A percentile compares a stretch with the other conserved stretches of the same genome.
Evolutionary conservation across 2,329 filamentous ascomycete species (phyloP).

Genomic region (Colletotrichum brevisporum): DNA sequence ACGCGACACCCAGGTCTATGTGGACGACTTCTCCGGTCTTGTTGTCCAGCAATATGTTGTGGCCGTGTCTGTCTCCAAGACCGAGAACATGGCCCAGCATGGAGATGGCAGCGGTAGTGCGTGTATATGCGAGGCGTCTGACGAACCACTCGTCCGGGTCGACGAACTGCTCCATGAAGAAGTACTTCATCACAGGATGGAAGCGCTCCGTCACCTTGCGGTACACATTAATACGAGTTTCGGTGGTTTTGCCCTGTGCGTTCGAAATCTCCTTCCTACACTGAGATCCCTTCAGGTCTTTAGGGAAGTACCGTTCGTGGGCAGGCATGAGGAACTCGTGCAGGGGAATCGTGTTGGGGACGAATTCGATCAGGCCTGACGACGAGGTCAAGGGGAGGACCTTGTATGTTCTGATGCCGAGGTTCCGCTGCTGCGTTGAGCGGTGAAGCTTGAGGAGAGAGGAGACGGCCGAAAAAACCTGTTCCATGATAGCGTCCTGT

Average conservation of each 20-base stretch:
- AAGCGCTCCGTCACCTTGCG: constrained; percentile 85
- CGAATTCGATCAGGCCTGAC: constrained; percentile 96
- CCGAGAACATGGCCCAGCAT: constrained; percentile 95
- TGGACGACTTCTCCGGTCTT: constrained; percentile 94
- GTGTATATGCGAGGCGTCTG: constrained; percentile 89
- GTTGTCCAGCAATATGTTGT: constrained; percentile 95
- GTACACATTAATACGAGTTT: constrained; percentile 81
- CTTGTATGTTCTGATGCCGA: constrained; percentile 97
- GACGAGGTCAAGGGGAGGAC: constrained; percentile 89
- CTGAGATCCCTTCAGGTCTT: constrained; percentile 80
- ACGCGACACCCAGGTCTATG: constrained; percentile 96
- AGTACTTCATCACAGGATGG: constrained; percentile 94
- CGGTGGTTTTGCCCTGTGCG: constrained; percentile 78
- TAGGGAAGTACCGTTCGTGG: constrained; percentile 88
- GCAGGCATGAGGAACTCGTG: constrained; percentile 94
- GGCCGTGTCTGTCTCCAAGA: constrained; percentile 92
- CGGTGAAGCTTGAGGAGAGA: constrained; percentile 89
- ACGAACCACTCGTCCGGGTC: constrained; percentile 98
- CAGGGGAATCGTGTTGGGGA: constrained; percentile 91
- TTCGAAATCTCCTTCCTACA: constrained; percentile 86
- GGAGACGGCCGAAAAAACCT: constrained; percentile 97
- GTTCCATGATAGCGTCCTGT: constrained; percentile 99
- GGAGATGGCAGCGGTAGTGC: constrained; percentile 93
- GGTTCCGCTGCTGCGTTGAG: constrained; percentile 86
- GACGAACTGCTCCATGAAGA: constrained; percentile 95